Conservation (phyloP, 208 protist species). For the Trichomonas tenax region DNA sequence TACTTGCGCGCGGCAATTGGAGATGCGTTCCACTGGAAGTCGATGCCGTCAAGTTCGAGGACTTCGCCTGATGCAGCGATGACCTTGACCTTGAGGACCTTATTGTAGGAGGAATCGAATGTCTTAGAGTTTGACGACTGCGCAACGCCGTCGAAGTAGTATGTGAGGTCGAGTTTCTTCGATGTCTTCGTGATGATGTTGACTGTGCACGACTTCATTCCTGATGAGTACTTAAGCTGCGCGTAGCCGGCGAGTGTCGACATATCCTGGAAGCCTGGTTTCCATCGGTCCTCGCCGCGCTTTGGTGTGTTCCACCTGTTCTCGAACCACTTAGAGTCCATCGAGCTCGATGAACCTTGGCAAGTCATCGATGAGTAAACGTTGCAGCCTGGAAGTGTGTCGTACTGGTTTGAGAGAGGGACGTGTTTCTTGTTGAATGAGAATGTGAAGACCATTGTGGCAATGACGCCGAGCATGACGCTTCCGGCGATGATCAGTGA, state of each 20-base stretch:
- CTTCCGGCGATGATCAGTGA: no score
- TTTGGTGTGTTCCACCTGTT: conserved; percentile 27
- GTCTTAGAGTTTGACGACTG: conserved; percentile 8
- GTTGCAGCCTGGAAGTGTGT: background rate
- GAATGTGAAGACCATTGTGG: no score
- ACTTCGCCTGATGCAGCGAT: background rate
- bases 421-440: no score
- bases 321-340: background rate
- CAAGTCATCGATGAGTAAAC: background rate
- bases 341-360: background rate
- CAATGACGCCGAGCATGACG: no score
- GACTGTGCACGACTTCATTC: no score
- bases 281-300: background rate
- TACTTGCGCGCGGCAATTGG: conserved; percentile 22
- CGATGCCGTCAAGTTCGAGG: conserved; percentile 31
- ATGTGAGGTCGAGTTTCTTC: no score
- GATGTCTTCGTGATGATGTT: conserved; percentile 35
- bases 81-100: conserved; percentile 20
- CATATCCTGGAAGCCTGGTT: no score
- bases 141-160: conserved; percentile 32
- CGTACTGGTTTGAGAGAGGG: no score
- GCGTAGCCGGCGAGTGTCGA: no score
- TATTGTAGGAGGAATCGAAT: background rate
- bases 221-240: no score
- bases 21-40: conserved; percentile 42